Conservation (phyloP, 2,329 filamentous ascomycete species). For the Parastagonospora avenae region DNA sequence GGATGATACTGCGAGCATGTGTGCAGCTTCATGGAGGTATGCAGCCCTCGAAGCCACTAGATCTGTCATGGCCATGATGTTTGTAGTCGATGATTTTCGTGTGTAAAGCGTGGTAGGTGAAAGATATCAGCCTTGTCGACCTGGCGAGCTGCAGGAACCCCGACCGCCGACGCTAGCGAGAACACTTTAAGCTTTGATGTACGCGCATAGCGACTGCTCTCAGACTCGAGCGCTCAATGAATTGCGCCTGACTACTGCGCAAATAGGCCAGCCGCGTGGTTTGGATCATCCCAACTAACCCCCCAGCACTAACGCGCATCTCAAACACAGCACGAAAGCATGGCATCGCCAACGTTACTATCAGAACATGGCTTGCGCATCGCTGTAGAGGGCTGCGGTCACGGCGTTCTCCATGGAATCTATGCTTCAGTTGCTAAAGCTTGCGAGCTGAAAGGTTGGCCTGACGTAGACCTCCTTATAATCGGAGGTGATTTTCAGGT, state of each 20-base stretch:
- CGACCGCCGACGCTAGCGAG: slow-evolving; percentile 34
- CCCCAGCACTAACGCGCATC: not conserved
- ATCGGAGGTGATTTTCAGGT: slow-evolving; percentile 97
- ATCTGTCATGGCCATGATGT: slow-evolving; percentile 24
- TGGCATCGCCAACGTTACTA: slow-evolving; percentile 33
- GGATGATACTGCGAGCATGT: slow-evolving; percentile 36
- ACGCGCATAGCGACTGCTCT: not conserved
- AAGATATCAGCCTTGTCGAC: not conserved
- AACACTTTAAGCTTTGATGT: not conserved
- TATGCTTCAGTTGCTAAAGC: slow-evolving; percentile 77
- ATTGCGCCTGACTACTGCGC: slow-evolving; percentile 5
- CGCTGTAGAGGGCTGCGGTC: slow-evolving; percentile 88
- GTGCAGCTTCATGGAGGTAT: slow-evolving; percentile 44
- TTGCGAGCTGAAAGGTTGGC: slow-evolving; percentile 75
- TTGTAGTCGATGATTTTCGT: not conserved
- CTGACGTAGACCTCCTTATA: slow-evolving; percentile 84
- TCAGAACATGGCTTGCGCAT: slow-evolving; percentile 62
- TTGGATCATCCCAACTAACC: slow-evolving; percentile 2
- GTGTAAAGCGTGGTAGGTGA: slow-evolving; percentile 5
- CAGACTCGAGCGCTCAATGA: not conserved
- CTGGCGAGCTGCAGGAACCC: slow-evolving; percentile 13
- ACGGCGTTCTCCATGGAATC: slow-evolving; percentile 89
- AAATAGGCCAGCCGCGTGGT: not conserved
- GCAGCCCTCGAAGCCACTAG: slow-evolving; percentile 26
- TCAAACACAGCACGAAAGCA: slow-evolving; percentile 8